Evolutionary conservation across 345 rosid genomes (phyloP).

Genomic region (Trapa incisa): DNA sequence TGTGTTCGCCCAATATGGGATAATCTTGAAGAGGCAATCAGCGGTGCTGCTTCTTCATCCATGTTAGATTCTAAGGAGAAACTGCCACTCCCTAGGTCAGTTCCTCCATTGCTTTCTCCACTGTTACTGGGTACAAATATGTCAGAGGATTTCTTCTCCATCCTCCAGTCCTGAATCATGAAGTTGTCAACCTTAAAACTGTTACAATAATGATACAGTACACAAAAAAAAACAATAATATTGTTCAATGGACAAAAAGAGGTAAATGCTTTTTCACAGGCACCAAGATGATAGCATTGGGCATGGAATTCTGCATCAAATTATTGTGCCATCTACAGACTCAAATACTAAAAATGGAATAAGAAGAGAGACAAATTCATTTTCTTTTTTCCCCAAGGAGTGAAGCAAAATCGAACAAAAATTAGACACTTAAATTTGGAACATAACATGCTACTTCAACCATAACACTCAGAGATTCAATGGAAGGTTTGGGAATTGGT

Average conservation of each 20-base stretch:
- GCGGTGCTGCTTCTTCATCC: slow-evolving; percentile 35
- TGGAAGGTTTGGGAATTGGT: neutral
- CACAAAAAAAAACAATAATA: neutral
- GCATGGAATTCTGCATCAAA: no score
- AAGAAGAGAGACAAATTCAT: no score
- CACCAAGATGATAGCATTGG: neutral
- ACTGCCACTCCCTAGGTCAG: slow-evolving; percentile 17
- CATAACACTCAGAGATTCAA: neutral
- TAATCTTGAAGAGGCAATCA: no score
- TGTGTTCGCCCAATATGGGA: no score
- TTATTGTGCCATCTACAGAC: no score
- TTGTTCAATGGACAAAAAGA: neutral
- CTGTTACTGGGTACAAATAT: slow-evolving; percentile 33
- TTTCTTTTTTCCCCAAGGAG: neutral
- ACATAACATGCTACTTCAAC: neutral
- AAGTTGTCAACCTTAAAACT: neutral
- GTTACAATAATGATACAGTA: neutral
- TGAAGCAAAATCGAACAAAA: no score
- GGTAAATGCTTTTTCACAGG: no score
- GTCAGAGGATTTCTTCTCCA: slow-evolving; percentile 93
- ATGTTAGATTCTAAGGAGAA: slow-evolving; percentile 27
- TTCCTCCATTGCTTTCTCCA: slow-evolving; percentile 24
- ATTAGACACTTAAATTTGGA: neutral
- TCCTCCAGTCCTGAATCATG: slow-evolving; percentile 62
- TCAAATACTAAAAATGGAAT: neutral